A percentile compares a stretch with the other conserved stretches of the same genome.
phyloP scores from a whole-genome alignment of 768 basidiomycete genomes.

The Filobasidium floriforme region DNA sequence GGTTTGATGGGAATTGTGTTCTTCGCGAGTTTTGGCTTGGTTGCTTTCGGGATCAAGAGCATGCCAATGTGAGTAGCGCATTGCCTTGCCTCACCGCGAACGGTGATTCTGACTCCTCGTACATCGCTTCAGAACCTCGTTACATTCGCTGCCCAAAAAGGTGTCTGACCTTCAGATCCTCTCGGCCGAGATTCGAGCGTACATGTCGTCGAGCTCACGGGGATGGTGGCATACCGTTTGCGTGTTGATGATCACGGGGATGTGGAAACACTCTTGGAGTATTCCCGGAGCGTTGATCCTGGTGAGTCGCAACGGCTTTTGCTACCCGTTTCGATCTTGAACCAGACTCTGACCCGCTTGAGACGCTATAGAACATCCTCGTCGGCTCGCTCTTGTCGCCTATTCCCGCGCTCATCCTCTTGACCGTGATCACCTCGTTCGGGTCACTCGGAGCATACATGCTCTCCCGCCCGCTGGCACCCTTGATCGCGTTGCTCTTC shows the following conservation, averaged over 20 bases:
- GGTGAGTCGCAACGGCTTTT: slow-evolving; percentile 44
- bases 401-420: slow-evolving; percentile 66
- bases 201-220: slow-evolving; percentile 36
- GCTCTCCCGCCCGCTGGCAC: slow-evolving; percentile 74
- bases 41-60: slow-evolving; percentile 33
- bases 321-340: no score
- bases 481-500: slow-evolving; percentile 69
- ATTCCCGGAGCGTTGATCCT: slow-evolving; percentile 88
- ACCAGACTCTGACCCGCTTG: slow-evolving; percentile 25
- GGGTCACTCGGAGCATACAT: slow-evolving; percentile 76
- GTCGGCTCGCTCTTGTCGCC: slow-evolving; percentile 81
- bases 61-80: slow-evolving; percentile 40
- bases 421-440: slow-evolving; percentile 75
- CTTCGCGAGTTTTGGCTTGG: slow-evolving; percentile 32
- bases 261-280: slow-evolving; percentile 98
- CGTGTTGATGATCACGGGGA: slow-evolving; percentile 71
- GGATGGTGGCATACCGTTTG: slow-evolving; percentile 62
- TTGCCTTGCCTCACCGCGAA: not conserved
- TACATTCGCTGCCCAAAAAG: slow-evolving; percentile 37
- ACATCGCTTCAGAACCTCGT: slow-evolving; percentile 27
- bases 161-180: slow-evolving; percentile 42
- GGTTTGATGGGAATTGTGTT: slow-evolving; percentile 31
- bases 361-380: slow-evolving; percentile 65
- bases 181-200: slow-evolving; percentile 38
- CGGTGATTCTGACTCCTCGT: not conserved